These are phyloP conservation scores for Mollisia scopiformis DNA, from an alignment of 2,329 filamentous ascomycete species.

Conservation along the genomic window DNA sequence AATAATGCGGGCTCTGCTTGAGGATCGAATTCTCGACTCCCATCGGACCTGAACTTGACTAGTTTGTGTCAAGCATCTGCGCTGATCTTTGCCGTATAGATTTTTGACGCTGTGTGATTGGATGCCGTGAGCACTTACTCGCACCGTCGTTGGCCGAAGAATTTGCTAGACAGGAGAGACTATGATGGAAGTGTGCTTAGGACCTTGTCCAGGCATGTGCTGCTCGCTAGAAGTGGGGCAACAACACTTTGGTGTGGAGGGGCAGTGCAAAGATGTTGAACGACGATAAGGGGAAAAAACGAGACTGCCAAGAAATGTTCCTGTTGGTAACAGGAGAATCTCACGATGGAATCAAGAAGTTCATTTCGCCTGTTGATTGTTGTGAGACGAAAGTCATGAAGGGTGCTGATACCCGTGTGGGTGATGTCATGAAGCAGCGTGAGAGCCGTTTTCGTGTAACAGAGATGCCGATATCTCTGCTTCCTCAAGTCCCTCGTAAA, in stretches of 20 bases:
- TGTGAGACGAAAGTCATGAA: background rate
- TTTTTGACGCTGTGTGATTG: conserved; percentile 2
- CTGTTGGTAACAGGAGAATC: background rate
- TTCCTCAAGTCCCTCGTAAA: background rate
- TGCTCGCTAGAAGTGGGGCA: conserved; percentile 12
- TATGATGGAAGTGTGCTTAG: conserved; percentile 25
- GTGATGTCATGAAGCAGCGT: background rate
- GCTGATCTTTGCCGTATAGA: conserved; percentile 1
- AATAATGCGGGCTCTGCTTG: background rate
- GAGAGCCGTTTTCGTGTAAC: background rate
- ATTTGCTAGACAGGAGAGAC: conserved; percentile 1
- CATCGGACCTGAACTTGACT: background rate
- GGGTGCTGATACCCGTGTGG: background rate
- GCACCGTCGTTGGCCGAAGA: background rate
- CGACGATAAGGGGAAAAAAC: conserved; percentile 2
- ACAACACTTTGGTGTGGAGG: conserved; percentile 20
- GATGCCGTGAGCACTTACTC: conserved; percentile 11
- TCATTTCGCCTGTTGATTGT: background rate
- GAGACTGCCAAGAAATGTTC: background rate
- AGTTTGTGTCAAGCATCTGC: background rate
- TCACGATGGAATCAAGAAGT: conserved; percentile 3
- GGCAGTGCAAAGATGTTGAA: conserved; percentile 9
- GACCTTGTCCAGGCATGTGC: background rate
- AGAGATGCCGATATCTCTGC: background rate
- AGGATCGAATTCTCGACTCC: conserved; percentile 19